Evolutionary conservation across 441 rosid genomes (phyloP).

Genomic region (Populus trichocarpa): DNA sequence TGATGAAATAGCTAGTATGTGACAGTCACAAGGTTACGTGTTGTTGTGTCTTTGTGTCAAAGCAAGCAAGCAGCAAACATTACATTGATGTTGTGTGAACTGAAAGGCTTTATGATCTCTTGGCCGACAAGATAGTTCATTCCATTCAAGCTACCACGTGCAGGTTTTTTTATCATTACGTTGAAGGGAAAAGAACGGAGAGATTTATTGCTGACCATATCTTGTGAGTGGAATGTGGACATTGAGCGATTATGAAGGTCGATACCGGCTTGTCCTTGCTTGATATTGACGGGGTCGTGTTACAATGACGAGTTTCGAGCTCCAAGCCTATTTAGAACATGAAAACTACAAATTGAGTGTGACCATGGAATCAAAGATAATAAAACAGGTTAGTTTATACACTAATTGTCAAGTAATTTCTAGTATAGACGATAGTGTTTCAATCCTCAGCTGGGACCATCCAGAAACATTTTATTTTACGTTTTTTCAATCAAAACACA

Average conservation of each 20-base stretch:
- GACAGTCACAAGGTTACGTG: neutral
- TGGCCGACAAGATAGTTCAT: neutral
- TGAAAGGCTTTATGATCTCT: neutral
- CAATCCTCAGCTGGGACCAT: too few relatives aligned
- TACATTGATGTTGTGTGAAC: neutral
- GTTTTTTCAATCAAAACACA: too few relatives aligned
- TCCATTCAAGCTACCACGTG: neutral
- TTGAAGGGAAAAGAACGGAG: neutral
- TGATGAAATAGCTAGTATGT: neutral
- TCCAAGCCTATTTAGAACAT: neutral
- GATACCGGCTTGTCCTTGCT: neutral
- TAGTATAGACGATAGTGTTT: too few relatives aligned
- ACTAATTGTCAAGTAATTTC: too few relatives aligned
- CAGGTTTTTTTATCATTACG: neutral
- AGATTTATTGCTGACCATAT: neutral
- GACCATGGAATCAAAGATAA: neutral
- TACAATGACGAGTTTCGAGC: too few relatives aligned
- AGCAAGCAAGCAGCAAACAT: neutral
- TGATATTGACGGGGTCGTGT: neutral
- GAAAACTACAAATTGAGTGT: neutral
- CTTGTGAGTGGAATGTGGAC: neutral
- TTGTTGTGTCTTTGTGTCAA: neutral
- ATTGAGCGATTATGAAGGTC: neutral
- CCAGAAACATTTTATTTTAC: too few relatives aligned
- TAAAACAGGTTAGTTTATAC: too few relatives aligned